These are phyloP conservation scores for Calonectria hawksworthii DNA, from an alignment of 2,329 filamentous ascomycete genomes.

Conservation along the genomic window DNA sequence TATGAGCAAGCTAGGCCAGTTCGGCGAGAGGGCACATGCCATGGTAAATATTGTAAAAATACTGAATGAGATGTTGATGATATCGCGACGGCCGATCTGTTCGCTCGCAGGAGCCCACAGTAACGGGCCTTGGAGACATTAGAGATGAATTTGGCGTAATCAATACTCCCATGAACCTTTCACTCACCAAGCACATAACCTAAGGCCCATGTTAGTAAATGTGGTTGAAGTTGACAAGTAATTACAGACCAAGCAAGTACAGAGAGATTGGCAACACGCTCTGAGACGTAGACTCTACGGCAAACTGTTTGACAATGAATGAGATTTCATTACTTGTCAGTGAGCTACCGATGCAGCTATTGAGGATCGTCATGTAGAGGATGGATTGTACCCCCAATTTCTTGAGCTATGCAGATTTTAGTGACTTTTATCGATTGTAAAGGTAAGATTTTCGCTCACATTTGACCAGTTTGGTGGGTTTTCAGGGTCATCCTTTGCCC, in stretches of 20 bases:
- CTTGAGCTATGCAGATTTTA: neutral
- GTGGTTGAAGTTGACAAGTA: neutral
- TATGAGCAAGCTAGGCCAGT: neutral
- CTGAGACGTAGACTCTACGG: neutral
- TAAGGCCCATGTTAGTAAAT: neutral
- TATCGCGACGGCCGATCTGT: neutral
- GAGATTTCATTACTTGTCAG: neutral
- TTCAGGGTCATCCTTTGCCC: neutral
- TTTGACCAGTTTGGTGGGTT: neutral
- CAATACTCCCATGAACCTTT: too few species aligned
- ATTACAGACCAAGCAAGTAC: neutral
- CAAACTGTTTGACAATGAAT: neutral
- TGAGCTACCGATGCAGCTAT: neutral
- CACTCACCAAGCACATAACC: neutral
- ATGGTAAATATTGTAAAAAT: neutral
- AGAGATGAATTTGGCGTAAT: too few species aligned
- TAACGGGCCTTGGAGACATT: neutral
- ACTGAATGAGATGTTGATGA: neutral
- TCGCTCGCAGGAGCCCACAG: neutral
- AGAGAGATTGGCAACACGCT: neutral
- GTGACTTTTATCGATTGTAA: neutral
- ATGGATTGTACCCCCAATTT: neutral
- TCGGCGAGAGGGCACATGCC: neutral
- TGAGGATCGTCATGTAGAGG: neutral
- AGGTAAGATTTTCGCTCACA: neutral